These are phyloP conservation scores for Alternaria panax DNA, from an alignment of 2,329 filamentous ascomycete genomes.

Conservation along the genomic window DNA sequence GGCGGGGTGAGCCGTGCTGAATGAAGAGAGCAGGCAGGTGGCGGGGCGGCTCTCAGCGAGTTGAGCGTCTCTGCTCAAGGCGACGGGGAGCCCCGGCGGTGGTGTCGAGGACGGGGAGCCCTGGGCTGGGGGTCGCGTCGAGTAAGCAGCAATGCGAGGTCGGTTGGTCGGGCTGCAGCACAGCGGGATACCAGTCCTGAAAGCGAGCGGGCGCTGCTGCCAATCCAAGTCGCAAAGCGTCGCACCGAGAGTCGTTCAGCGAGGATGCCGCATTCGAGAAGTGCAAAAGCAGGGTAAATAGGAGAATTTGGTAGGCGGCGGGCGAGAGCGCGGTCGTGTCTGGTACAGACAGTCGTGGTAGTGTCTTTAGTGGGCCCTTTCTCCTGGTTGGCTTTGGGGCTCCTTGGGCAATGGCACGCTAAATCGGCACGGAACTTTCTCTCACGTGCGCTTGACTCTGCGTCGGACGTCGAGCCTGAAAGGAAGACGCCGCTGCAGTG, in stretches of 20 bases:
- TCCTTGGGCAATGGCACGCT: conserved; percentile 20
- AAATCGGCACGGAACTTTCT: conserved; percentile 16
- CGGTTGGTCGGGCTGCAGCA: conserved; percentile 19
- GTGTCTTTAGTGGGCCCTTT: conserved; percentile 28
- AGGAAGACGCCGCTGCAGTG: conserved; percentile 26
- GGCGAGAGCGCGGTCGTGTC: conserved; percentile 15
- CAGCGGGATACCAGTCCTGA: conserved; percentile 16
- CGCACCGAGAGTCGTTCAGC: conserved; percentile 12
- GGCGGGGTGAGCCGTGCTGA: conserved; percentile 34
- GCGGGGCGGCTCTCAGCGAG: conserved; percentile 4
- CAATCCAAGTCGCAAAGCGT: conserved; percentile 23
- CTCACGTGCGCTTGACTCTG: conserved; percentile 24
- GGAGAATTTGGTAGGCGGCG: conserved; percentile 17
- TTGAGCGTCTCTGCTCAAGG: neutral
- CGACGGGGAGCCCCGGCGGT: neutral
- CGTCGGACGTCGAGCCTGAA: conserved; percentile 11
- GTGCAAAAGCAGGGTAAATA: conserved; percentile 6
- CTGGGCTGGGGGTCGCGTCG: conserved; percentile 13
- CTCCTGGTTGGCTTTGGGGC: conserved; percentile 15
- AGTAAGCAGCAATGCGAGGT: conserved; percentile 26
- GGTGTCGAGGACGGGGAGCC: conserved; percentile 14
- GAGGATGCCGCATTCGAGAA: conserved; percentile 16
- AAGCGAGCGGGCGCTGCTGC: conserved; percentile 17
- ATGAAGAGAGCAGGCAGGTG: conserved; percentile 18
- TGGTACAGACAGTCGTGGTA: conserved; percentile 24